Percentiles rank a stretch among this genome's conserved stretches.
Conservation (phyloP, 805 yeast species). For the Teunomyces pallodes region DNA sequence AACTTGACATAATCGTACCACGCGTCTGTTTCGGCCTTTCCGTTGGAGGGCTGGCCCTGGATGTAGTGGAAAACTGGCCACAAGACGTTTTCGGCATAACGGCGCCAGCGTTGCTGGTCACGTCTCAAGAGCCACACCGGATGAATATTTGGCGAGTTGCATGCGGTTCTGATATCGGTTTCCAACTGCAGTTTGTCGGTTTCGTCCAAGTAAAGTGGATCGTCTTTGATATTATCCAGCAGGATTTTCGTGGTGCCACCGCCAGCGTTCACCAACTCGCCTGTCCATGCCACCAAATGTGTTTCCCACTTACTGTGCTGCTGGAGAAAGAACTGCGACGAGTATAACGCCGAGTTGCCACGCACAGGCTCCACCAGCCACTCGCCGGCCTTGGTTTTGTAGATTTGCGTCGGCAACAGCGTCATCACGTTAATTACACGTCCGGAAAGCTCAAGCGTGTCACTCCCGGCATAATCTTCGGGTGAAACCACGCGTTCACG, state of each 20-base stretch:
- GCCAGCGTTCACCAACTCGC: constrained; percentile 58
- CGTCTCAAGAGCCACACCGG: constrained; percentile 87
- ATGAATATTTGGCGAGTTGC: constrained; percentile 54
- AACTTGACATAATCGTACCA: constrained; percentile 90
- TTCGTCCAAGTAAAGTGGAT: constrained; percentile 59
- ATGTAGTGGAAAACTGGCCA: constrained; percentile 98
- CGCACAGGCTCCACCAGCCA: constrained; percentile 66
- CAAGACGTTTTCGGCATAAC: constrained; percentile 81
- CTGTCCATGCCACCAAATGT: constrained; percentile 92
- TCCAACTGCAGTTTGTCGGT: constrained; percentile 55
- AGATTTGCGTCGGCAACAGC: constrained; percentile 62
- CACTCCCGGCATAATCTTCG: constrained; percentile 21
- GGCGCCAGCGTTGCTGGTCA: constrained; percentile 81
- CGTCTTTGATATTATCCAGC: constrained; percentile 41
- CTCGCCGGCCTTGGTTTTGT: constrained; percentile 31
- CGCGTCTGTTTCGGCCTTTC: constrained; percentile 61
- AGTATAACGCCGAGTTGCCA: constrained; percentile 83
- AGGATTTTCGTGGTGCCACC: constrained; percentile 8
- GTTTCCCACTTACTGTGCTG: constrained; percentile 81
- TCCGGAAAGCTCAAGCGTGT: constrained; percentile 51
- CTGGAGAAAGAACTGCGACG: constrained; percentile 64
- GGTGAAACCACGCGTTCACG: constrained; percentile 25
- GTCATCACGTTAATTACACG: constrained; percentile 68
- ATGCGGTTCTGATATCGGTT: constrained; percentile 42
- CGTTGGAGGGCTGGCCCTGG: constrained; percentile 70